Percentiles rank a stretch among this genome's conserved stretches.
Conservation (phyloP, 2,329 filamentous ascomycete species). For the Pyrenophora teres region DNA sequence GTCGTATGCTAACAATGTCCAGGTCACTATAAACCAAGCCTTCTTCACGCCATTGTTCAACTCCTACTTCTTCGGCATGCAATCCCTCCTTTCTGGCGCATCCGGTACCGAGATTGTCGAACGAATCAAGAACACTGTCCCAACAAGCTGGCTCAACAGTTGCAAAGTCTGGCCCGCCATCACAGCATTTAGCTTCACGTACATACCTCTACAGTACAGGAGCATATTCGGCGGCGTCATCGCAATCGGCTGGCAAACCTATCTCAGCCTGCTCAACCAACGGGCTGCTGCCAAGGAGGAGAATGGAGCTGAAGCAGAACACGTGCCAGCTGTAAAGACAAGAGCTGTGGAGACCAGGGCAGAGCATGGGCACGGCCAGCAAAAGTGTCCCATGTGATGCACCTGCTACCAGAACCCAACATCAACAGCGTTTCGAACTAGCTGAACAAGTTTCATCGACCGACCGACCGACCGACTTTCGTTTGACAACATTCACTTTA, state of each 20-base stretch:
- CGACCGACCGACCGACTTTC: neutral
- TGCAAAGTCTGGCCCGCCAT: constrained; percentile 88
- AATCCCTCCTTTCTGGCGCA: constrained; percentile 61
- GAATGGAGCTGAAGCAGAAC: constrained; percentile 19
- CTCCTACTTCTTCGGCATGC: constrained; percentile 59
- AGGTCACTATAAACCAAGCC: constrained; percentile 75
- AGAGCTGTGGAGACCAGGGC: constrained; percentile 3
- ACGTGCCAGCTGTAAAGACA: neutral
- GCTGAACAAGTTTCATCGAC: neutral
- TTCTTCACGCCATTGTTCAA: constrained; percentile 73
- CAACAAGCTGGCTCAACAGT: constrained; percentile 75
- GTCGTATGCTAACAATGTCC: constrained; percentile 2
- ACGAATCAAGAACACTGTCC: constrained; percentile 75
- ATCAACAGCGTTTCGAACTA: neutral
- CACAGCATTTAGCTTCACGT: constrained; percentile 86
- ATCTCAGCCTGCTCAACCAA: constrained; percentile 79
- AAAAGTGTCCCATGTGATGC: constrained; percentile 25
- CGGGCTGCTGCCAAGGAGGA: constrained; percentile 65
- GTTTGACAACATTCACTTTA: neutral
- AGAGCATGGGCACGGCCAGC: constrained; percentile 8
- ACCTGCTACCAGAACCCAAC: neutral
- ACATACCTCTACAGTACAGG: constrained; percentile 76
- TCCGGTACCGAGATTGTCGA: constrained; percentile 67
- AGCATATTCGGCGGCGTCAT: constrained; percentile 77
- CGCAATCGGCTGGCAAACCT: constrained; percentile 91